phyloP scores from a whole-genome alignment of 495 filamentous ascomycete species.

The Eremomyces bilateralis region DNA sequence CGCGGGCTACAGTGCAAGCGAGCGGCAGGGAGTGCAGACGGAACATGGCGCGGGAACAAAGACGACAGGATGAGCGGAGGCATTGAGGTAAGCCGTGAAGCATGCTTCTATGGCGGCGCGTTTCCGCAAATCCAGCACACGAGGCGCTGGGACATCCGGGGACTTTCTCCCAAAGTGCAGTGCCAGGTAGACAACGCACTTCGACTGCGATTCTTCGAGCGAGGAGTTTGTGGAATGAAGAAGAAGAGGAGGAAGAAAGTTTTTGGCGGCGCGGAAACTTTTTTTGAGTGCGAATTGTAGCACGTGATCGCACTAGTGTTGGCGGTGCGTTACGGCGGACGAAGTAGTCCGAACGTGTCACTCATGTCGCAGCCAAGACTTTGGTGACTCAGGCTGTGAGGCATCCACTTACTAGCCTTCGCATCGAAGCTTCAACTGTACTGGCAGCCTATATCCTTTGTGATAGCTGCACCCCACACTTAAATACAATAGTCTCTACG shows the following conservation, averaged over 20 bases:
- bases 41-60: conserved; percentile 2
- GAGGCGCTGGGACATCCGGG: conserved; percentile 63
- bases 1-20: conserved; percentile 16
- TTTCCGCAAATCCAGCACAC: conserved; percentile 51
- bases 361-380: too few species aligned
- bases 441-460: too few species aligned
- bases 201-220: conserved; percentile 99
- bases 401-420: not conserved
- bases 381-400: not conserved
- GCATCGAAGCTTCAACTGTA: conserved; percentile 1
- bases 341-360: too few species aligned
- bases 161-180: conserved; percentile 99
- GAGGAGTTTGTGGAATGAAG: conserved; percentile 70
- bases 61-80: not conserved
- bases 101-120: conserved; percentile 98
- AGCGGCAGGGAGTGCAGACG: conserved; percentile 21
- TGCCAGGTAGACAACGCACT: conserved; percentile 80
- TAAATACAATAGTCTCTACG: not conserved
- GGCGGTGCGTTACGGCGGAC: too few species aligned
- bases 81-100: conserved; percentile 38
- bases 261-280: conserved; percentile 4
- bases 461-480: too few species aligned
- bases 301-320: too few species aligned
- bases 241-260: conserved; percentile 18
- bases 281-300: too few species aligned